These are phyloP conservation scores for Phytophthora vignae DNA, from an alignment of 352 stramenopile genomes.

Conservation along the genomic window DNA sequence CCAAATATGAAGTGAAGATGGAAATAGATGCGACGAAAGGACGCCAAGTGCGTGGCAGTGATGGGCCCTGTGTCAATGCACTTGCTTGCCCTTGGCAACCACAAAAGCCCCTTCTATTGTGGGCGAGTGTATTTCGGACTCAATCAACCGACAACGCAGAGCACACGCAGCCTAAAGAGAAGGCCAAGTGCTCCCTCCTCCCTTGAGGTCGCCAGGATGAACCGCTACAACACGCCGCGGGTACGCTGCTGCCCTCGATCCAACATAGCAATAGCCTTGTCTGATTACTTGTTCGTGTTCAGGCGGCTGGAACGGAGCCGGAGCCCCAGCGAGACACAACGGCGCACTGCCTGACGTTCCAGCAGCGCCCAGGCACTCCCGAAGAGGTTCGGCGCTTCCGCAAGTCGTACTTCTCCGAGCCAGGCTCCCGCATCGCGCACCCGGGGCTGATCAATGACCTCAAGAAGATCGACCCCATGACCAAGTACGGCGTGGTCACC, in stretches of 20 bases:
- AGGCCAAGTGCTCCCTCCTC: background rate
- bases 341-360: constrained; percentile 63
- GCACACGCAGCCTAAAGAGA: background rate
- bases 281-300: background rate
- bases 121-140: constrained; percentile 4
- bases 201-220: constrained; percentile 21
- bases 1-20: constrained; percentile 8
- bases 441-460: constrained; percentile 83
- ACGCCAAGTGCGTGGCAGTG: constrained; percentile 6
- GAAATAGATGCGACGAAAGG: constrained; percentile 38
- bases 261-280: background rate
- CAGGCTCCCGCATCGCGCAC: constrained; percentile 77
- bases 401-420: constrained; percentile 88
- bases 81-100: background rate
- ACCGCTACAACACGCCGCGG: constrained; percentile 34
- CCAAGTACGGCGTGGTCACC: constrained; percentile 75
- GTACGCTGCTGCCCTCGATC: constrained; percentile 21
- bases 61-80: background rate
- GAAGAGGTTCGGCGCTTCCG: constrained; percentile 79
- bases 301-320: constrained; percentile 58
- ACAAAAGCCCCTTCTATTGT: constrained; percentile 9
- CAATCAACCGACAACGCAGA: constrained; percentile 10
- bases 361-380: constrained; percentile 66
- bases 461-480: constrained; percentile 63
- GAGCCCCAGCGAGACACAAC: constrained; percentile 55